Evolutionary conservation across 2,329 filamentous ascomycete species (phyloP).

Genomic region (Tolypocladium endophyticum): DNA sequence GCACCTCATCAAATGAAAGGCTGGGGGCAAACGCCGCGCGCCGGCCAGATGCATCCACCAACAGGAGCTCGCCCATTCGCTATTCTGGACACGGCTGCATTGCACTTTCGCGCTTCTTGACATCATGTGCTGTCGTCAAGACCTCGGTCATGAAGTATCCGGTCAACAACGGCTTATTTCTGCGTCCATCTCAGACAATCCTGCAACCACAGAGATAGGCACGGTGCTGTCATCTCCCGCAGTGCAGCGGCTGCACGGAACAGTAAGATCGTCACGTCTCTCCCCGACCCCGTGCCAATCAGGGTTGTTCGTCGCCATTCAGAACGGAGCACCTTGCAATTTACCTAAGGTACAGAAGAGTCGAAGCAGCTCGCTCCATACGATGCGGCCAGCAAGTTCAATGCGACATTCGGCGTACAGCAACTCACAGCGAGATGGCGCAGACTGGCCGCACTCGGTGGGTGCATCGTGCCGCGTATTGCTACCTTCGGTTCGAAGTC

Average conservation of each 20-base stretch:
- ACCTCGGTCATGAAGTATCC: background rate
- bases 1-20: conserved; percentile 1
- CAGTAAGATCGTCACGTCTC: background rate
- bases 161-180: background rate
- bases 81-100: background rate
- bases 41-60: background rate
- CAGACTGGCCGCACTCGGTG: no score
- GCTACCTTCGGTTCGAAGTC: background rate
- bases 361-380: no score
- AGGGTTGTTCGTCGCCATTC: background rate
- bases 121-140: background rate
- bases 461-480: no score
- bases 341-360: no score
- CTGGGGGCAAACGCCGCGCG: background rate
- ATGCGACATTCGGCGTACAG: no score
- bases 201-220: background rate
- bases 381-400: no score
- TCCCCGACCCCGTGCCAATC: background rate
- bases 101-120: background rate
- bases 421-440: no score
- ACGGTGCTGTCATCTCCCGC: background rate
- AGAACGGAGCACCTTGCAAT: background rate
- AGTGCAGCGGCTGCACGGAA: background rate
- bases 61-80: background rate
- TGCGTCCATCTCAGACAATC: background rate